Conservation (phyloP, 768 basidiomycete genomes). For the Amylocystis lapponica region DNA sequence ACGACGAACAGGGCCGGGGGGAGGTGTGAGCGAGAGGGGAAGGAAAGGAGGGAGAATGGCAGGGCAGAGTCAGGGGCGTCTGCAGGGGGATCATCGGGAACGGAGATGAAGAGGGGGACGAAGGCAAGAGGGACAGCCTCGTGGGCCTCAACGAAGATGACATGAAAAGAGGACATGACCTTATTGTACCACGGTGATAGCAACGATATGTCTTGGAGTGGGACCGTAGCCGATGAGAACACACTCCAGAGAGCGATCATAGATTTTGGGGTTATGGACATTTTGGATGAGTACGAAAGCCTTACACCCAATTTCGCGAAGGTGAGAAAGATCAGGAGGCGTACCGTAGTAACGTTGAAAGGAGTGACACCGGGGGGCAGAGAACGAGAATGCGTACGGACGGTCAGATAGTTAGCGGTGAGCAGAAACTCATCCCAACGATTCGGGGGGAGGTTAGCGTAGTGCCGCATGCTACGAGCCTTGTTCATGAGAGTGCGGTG, state of each 20-base stretch:
- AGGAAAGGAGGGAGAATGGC: background rate
- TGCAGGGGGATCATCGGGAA: background rate
- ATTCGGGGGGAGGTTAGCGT: background rate
- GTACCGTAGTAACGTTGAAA: slow-evolving; percentile 9
- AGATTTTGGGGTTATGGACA: background rate
- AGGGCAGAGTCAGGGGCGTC: background rate
- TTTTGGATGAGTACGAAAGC: background rate
- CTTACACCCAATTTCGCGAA: background rate
- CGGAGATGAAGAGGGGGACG: background rate
- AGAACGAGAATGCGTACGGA: slow-evolving; percentile 1
- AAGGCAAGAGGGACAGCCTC: background rate
- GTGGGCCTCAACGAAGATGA: slow-evolving; percentile 19
- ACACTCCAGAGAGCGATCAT: background rate
- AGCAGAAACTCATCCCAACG: slow-evolving; percentile 2
- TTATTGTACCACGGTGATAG: slow-evolving; percentile 11
- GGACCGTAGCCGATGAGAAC: slow-evolving; percentile 13
- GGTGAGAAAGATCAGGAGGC: slow-evolving; percentile 9
- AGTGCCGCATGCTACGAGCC: slow-evolving; percentile 2
- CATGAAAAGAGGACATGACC: slow-evolving; percentile 12
- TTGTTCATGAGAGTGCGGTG: slow-evolving; percentile 28
- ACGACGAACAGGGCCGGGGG: no score
- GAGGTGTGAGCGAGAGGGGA: background rate
- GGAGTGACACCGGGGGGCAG: background rate
- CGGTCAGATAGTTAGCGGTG: slow-evolving; percentile 7
- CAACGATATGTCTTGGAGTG: slow-evolving; percentile 21